Evolutionary conservation across 208 protist genomes (phyloP), one percentile per base, ranked within the genome.

Genomic region (Trypanosoma cruzi): DNA sequence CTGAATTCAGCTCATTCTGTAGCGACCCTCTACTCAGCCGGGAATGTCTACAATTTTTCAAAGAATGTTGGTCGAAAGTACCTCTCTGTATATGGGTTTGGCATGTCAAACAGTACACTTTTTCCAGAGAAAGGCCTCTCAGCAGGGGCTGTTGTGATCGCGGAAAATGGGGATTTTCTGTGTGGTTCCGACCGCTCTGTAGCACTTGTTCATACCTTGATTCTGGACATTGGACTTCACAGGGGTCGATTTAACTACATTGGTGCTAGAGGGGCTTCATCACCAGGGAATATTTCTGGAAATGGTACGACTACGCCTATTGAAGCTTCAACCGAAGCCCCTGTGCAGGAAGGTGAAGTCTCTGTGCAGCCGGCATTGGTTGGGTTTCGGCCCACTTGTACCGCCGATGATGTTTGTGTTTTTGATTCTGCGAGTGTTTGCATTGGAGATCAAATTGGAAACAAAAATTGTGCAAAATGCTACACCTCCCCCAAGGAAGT

Each of bases 211-310:
- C 84, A 74, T 24, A 86, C 75, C 18, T 67, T 96, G 11, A 68
- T 84, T n/a, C 80, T 96, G 13, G 67, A 88, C 20, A 81, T 94
- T 28, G 90, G 90, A 37, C 28, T 93, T 36, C 80, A 85, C 75
- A 78, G 84, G 20, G 90, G 90, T 14, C 46, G 69, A 10, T 96
- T 96, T 75, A 92, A 94, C 71, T 96, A 96, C 71, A 65, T 86
- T 29, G 79, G 70, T 3, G 55, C 64, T 13, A 54, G 49, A 24
- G 28, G 22, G 48, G 29, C 42, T 13, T 40, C 44, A 4, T 1
- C 29, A 18, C n/a, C 29, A 52, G 20, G 32, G 40, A 44, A 44
- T 44, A 36, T 5, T 32, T 37, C 7, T 4, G 14, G 22, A 7
- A 36, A 49, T 37, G 52, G 18, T 16, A 36, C 13, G 16, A 34